Conservation (phyloP, 75 land plant genomes). For the Ceratopteris richardii region DNA sequence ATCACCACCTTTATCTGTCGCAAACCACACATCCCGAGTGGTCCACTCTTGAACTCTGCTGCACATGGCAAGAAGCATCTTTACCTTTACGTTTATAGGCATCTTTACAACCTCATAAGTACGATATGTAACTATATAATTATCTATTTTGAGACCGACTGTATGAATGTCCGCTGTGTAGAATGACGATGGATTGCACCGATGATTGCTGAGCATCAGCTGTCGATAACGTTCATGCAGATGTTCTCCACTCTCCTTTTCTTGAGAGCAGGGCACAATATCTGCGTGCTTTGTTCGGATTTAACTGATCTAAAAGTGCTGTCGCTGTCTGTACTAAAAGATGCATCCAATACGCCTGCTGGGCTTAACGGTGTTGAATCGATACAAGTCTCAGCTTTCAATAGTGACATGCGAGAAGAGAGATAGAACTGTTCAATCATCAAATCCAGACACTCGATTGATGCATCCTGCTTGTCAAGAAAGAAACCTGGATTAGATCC, state of each 20-base stretch:
- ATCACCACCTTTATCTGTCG: no score
- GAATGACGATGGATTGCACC: no score
- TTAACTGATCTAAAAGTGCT: slow-evolving; percentile 6
- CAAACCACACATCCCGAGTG: no score
- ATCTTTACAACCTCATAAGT: no score
- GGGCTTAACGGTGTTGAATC: slow-evolving; percentile 40
- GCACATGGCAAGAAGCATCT: no score
- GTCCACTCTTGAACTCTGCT: no score
- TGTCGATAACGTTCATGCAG: background rate
- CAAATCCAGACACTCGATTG: slow-evolving; percentile 7
- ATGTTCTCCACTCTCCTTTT: background rate
- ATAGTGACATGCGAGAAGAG: background rate
- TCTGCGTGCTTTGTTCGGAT: slow-evolving; percentile 1
- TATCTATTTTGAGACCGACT: no score
- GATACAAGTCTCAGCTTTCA: background rate
- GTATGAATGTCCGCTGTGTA: no score
- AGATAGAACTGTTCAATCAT: slow-evolving; percentile 6
- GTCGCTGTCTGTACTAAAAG: slow-evolving; percentile 19
- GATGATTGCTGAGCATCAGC: no score
- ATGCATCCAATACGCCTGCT: slow-evolving; percentile 58
- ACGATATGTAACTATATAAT: no score
- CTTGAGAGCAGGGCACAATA: background rate
- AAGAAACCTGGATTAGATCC: no score
- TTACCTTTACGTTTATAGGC: no score
- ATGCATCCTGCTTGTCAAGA: slow-evolving; percentile 14